A percentile compares a stretch with the other conserved stretches of the same genome.
These are phyloP conservation scores for Flaveria linearis DNA, from an alignment of 129 eudicot genomes.

Conservation along the genomic window DNA sequence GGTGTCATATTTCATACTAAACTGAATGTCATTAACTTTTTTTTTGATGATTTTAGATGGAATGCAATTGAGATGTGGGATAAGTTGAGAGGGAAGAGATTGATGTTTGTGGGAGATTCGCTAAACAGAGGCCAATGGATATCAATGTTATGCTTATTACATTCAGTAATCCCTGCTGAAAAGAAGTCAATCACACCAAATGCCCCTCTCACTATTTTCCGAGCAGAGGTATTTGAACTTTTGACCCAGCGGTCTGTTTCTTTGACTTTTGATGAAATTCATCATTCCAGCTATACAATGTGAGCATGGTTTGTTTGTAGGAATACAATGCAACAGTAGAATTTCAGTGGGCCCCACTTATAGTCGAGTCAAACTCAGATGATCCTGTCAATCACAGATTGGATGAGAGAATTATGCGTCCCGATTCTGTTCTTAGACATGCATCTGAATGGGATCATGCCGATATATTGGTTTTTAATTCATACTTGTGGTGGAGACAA, in stretches of 20 bases:
- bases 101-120: constrained; percentile 96
- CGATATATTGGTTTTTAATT: constrained; percentile 83
- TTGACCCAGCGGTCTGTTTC: not conserved
- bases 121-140: constrained; percentile 98
- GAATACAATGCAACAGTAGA: constrained; percentile 92
- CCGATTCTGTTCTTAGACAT: constrained; percentile 82
- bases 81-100: constrained; percentile 80
- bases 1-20: constrained; percentile 7
- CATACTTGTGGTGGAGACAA: constrained; percentile 99
- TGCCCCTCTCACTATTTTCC: constrained; percentile 78
- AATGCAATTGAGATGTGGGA: constrained; percentile 81
- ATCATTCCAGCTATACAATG: not conserved
- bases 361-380: constrained; percentile 92
- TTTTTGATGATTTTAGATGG: constrained; percentile 59
- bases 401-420: constrained; percentile 84
- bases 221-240: constrained; percentile 68
- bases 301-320: constrained; percentile 40
- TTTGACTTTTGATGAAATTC: not conserved
- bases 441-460: constrained; percentile 84
- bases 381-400: constrained; percentile 90
- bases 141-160: constrained; percentile 83
- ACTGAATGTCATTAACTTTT: constrained; percentile 7
- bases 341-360: constrained; percentile 97
- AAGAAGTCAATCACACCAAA: constrained; percentile 85
- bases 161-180: constrained; percentile 79